Base-by-base conservation (phyloP, 768 basidiomycete genomes). In the Psilocybe sp. region DNA sequence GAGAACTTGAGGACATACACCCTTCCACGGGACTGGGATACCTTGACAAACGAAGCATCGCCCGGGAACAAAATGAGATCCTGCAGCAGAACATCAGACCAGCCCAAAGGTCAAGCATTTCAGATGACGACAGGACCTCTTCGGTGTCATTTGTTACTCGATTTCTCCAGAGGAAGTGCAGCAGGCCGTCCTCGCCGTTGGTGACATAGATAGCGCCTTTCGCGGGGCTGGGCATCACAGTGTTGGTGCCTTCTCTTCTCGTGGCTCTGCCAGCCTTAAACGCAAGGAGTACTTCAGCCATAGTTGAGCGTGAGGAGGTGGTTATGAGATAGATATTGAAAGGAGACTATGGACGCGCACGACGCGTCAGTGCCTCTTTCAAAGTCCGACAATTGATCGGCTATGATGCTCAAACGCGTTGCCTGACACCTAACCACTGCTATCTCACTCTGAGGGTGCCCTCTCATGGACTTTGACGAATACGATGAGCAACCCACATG, bases 1-100 rank as follows among this genome's bases (percentile, higher is more conserved):
- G 87, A 85, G 72, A 97, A 96, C 69, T 89, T 92, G 65, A 96
- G 85, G 54, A 95, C 89, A 58, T 89, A 92, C 4, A 87, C 83
- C 53, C 92, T 75, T 5, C 88, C 90, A 31, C 60, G 44, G 6
- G 86, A 79, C 60, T 91, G 81, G 1, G 78, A 52, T 9, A 95
- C 87, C 66, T 84, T 87, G 57, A 76, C 75, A 62, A 97, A 92
- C 1, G 76, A 80, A 3, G 93, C 92, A 66, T 97, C 93, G 2
- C 81, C 79, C 1, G 92, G 91, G 65, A 95, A 91, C 46, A 96
- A 69, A 54, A 96, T 92, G 47, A 94, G 69, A 60, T 97, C 93
- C 89, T 92, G 54, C 46, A 16, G 16, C 7, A 28, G 23, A 14
- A 49, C 44, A 35, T 56, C 44, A 32, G n/a, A 20, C 51, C 28